Conservation (phyloP, 768 basidiomycete species). For the Paxillus ammoniavirescens region DNA sequence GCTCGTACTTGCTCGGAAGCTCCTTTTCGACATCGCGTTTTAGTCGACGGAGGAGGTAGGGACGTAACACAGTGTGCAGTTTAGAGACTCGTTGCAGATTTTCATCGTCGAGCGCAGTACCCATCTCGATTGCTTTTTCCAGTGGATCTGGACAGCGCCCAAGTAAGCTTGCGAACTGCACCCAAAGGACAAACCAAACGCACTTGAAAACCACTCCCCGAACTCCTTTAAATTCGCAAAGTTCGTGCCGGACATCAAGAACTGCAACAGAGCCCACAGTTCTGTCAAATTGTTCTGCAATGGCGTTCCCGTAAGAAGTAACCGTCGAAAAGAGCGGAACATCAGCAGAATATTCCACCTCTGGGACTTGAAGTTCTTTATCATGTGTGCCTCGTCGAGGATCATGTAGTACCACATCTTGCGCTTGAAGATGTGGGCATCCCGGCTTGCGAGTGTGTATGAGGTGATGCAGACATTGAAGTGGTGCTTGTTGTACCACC, state of each 20-base stretch:
- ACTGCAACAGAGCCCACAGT: conserved; percentile 93
- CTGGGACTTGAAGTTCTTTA: conserved; percentile 95
- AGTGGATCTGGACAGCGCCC: conserved; percentile 66
- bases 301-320: conserved; percentile 94
- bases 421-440: conserved; percentile 88
- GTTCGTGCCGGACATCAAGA: conserved; percentile 84
- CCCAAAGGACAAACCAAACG: conserved; percentile 28
- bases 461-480: conserved; percentile 97
- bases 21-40: conserved; percentile 98
- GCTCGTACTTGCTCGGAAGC: conserved; percentile 90
- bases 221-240: conserved; percentile 95
- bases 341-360: conserved; percentile 88
- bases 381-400: conserved; percentile 95
- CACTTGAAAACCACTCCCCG: conserved; percentile 95
- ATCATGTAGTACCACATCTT: conserved; percentile 97
- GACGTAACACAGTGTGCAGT: conserved; percentile 92
- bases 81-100: conserved; percentile 82
- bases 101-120: conserved; percentile 73
- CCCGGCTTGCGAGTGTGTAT: conserved; percentile 88
- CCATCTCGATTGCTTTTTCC: conserved; percentile 91
- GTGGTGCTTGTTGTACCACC: conserved; percentile 85
- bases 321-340: conserved; percentile 81
- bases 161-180: conserved; percentile 2
- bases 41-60: conserved; percentile 92
- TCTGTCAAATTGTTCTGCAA: conserved; percentile 96